Base-by-base conservation (phyloP, 2,329 filamentous ascomycete species). In the Xylaria arbuscula region DNA sequence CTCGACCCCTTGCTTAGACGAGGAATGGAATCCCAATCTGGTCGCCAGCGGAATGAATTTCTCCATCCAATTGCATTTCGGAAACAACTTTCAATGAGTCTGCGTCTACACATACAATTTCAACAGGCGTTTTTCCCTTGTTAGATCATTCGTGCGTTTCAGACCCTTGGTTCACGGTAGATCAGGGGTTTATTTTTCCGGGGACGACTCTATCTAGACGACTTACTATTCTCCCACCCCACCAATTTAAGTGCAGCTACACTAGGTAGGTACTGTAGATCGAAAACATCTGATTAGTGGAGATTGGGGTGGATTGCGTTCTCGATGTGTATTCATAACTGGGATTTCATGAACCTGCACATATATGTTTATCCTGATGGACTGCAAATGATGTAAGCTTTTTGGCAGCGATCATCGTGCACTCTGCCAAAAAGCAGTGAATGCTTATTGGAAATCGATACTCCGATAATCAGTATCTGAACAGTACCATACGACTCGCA, bases 141-240 rank as follows among this genome's bases (percentile, higher is more conserved):
- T 22, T 42, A 56, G 53, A 19, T 24, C 19, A 56, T 42, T 56
- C 53, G 53, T 56, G 51, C 51, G 53, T 56, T 56, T 56, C 34
- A 24, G 53, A 24, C 34, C 19, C 53, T 56, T 56, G 19, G 10
- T 42, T 8, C 10, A 42, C 19, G 53, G 36, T 42, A 38, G 19
- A 40, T 38, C 53, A 40, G 34, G 53, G 36, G 53, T 38, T 13
- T 8, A 56, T 56, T 56, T 56, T 28, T 56, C 53, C 53, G 53
- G 34, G 13, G 11, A 38, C 17, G 13, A 36, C 17, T 19, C 17
- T 10, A 53, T 34, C 3, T 36, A 36, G 17, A 19, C 19, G 17
- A 4, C 19, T 19, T 8, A 13, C 48, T 28, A 53, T n/a, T 45
- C 48, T 28, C 17, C 32, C 32, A 36, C 51, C 28, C 51, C 51